A percentile compares a stretch with the other conserved stretches of the same genome.
Conservation (phyloP, 495 filamentous ascomycete genomes). For the Neurospora tetraspora region DNA sequence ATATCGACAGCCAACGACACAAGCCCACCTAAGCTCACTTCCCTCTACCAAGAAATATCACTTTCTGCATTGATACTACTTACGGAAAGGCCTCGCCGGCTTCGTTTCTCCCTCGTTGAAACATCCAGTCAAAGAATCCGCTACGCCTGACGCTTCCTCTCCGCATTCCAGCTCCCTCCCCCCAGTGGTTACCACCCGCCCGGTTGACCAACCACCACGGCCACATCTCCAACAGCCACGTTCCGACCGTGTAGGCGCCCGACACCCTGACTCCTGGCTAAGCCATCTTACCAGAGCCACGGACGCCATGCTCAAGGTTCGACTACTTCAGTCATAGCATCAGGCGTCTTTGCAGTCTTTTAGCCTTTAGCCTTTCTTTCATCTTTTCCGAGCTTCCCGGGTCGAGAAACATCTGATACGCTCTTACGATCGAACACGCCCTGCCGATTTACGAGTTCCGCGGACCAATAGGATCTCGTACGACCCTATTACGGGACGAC, state of each 20-base stretch:
- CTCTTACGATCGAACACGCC: not conserved
- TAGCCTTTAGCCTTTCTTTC: not conserved
- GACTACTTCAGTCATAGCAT: not conserved
- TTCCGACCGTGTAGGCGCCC: not conserved
- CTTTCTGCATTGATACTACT: not conserved
- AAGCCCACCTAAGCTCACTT: not conserved
- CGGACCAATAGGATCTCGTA: not conserved
- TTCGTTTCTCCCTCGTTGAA: not conserved
- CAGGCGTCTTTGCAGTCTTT: not conserved
- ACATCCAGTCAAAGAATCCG: not conserved
- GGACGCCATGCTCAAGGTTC: not conserved
- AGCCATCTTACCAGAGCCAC: not conserved
- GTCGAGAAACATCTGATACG: not conserved
- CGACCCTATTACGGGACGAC: not conserved
- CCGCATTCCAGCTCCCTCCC: not conserved
- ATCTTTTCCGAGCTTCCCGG: not conserved
- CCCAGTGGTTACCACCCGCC: not conserved
- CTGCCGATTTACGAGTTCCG: not conserved
- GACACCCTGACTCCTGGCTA: not conserved
- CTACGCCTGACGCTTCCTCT: not conserved
- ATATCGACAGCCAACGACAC: not conserved
- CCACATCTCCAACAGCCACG: not conserved
- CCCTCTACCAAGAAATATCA: not conserved
- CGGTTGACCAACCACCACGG: not conserved
- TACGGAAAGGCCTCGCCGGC: not conserved